phyloP scores from a whole-genome alignment of 2,329 filamentous ascomycete genomes.

The Tetracladium maxilliforme region DNA sequence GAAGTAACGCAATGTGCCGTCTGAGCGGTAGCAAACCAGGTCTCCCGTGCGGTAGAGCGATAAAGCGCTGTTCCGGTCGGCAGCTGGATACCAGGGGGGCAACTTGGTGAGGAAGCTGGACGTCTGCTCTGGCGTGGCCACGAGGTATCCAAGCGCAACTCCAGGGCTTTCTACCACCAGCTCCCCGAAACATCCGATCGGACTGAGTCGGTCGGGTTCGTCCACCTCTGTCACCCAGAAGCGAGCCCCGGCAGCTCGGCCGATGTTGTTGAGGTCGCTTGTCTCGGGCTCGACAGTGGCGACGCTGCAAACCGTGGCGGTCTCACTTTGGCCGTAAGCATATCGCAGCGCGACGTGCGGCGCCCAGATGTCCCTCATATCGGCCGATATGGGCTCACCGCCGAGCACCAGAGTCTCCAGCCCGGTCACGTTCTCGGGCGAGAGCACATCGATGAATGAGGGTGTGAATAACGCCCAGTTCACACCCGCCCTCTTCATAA shows the following conservation, averaged over 20 bases:
- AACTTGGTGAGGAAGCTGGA: too few species aligned
- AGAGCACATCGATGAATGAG: conserved; percentile 11
- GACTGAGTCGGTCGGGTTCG: too few species aligned
- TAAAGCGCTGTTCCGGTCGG: too few species aligned
- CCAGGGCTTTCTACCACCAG: too few species aligned
- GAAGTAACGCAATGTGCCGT: conserved; percentile 37
- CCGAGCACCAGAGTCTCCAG: conserved; percentile 10
- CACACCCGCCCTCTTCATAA: conserved; percentile 9
- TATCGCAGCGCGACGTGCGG: conserved; percentile 19
- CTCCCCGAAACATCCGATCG: too few species aligned
- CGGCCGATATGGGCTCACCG: conserved; percentile 18
- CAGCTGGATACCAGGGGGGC: too few species aligned
- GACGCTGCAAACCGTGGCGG: conserved; percentile 6
- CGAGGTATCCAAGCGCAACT: too few species aligned
- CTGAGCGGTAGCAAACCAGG: conserved; percentile 34
- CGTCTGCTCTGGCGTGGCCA: too few species aligned
- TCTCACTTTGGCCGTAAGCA: conserved; percentile 21
- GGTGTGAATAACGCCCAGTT: conserved; percentile 13
- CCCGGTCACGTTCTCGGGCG: conserved; percentile 8
- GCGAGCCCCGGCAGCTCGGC: too few species aligned
- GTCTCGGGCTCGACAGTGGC: too few species aligned
- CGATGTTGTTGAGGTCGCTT: too few species aligned
- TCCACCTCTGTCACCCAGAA: too few species aligned
- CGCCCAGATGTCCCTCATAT: conserved; percentile 21
- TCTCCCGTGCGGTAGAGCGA: conserved; percentile 49